phyloP scores from a whole-genome alignment of 1,284 basidiomycete genomes.

The Fomitopsis palustris region DNA sequence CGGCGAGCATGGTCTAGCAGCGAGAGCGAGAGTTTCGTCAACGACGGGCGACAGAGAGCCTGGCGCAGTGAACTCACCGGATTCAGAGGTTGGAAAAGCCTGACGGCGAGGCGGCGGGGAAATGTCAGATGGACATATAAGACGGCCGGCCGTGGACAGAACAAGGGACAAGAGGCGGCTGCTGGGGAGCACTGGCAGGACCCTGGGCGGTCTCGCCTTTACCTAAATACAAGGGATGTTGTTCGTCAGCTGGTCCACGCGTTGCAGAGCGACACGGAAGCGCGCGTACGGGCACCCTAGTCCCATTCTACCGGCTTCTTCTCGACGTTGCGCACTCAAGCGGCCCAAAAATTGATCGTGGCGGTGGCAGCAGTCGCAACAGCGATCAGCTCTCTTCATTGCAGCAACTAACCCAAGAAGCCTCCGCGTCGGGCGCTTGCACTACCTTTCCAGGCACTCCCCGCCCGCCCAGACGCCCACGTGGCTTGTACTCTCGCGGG shows the following conservation, averaged over 20 bases:
- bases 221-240: not conserved
- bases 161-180: not conserved
- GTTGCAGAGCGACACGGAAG: not conserved
- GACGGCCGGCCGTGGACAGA: not conserved
- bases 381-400: not conserved
- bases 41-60: not conserved
- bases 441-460: not conserved
- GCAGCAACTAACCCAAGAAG: not conserved
- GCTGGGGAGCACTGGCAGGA: not conserved
- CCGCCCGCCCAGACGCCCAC: not conserved
- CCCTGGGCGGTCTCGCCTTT: not conserved
- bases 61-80: not conserved
- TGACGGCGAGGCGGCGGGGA: not conserved
- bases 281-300: not conserved
- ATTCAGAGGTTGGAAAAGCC: not conserved
- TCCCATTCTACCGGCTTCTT: not conserved
- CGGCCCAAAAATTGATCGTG: not conserved
- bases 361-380: not conserved
- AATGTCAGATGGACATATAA: not conserved
- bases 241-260: not conserved
- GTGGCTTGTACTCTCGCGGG: too few species aligned
- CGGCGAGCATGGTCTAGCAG: not conserved
- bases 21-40: not conserved
- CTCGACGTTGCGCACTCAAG: not conserved
- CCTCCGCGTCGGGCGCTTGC: not conserved